A percentile compares a stretch with the other conserved stretches of the same genome.
Conservation (phyloP, 2,329 filamentous ascomycete species). For the Trichoderma afroharzianum region DNA sequence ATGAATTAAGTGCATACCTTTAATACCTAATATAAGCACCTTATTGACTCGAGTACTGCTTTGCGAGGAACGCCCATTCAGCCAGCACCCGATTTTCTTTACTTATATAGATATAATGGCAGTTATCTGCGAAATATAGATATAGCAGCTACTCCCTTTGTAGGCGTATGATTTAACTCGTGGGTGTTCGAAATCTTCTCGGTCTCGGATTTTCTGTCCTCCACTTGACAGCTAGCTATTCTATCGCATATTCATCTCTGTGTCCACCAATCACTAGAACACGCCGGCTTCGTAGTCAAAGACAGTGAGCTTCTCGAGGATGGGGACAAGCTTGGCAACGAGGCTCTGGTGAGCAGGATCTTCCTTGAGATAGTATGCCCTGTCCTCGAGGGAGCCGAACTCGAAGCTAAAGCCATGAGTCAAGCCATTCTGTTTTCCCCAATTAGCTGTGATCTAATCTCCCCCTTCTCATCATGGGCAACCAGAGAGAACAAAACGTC, state of each 20-base stretch:
- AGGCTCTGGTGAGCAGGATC: conserved; percentile 7
- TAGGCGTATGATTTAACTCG: too few relatives aligned
- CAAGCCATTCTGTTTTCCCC: neutral
- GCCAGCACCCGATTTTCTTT: too few relatives aligned
- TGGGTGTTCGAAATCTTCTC: too few relatives aligned
- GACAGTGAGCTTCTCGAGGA: neutral
- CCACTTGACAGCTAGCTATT: too few relatives aligned
- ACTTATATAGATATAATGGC: too few relatives aligned
- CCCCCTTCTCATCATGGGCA: neutral
- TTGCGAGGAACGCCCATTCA: too few relatives aligned
- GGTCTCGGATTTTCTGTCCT: too few relatives aligned
- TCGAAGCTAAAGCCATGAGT: conserved; percentile 10
- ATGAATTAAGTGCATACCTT: too few relatives aligned
- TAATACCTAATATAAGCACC: too few relatives aligned
- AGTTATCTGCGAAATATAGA: too few relatives aligned
- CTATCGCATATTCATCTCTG: neutral
- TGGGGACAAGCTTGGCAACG: neutral
- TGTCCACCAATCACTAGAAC: neutral
- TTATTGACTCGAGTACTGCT: too few relatives aligned
- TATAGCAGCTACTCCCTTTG: too few relatives aligned
- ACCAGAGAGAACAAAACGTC: neutral
- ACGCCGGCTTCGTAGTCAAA: neutral
- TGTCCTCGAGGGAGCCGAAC: neutral
- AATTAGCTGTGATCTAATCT: neutral
- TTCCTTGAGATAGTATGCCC: conserved; percentile 2